Base-by-base conservation (phyloP, 371 early-diverging fungal species). In the Mucor velutinosus region DNA sequence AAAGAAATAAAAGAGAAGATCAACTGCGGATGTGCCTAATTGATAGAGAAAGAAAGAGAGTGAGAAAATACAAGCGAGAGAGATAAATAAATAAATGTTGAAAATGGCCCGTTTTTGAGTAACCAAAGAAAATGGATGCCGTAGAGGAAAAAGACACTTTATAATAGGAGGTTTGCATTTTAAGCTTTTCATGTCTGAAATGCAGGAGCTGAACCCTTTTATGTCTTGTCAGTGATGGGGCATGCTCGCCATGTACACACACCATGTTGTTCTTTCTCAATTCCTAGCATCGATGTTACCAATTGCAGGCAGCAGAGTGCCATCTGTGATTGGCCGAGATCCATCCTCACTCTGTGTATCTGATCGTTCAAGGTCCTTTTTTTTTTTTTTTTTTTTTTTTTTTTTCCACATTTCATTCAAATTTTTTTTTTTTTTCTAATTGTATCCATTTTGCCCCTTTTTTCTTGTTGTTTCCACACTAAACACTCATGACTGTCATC, bases 31-130 rank as follows among this genome's bases (percentile, higher is more conserved):
- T 41, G 25, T n/a, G 35, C 32, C 8, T 56, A 21, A 37, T 39
- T n/a, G 29, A n/a, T 37, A 23, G 29, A 29, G 12, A 21, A 39
- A 23, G 21, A 33, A 33, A 33, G n/a, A 37, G 37, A 39, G 21
- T 41, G 41, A 27, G 15, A 53, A 53, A 27, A 53, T 53, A 27
- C 23, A 51, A 49, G 49, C 29, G 23, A 61, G 47, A 47, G 23
- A 58, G 37, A 58, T 37, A 37, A 58, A 58, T 21, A 58, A 58
- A 58, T 47, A 58, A 32, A 29, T 33, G 15, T 7, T 17, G 27
- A 27, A 41, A 14, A 41, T 41, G 41, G 60, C n/a, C 45, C 43
- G 39, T 60, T 41, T 60, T 21, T 60, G 60, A 60, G 60, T 60
- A 60, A 60, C 60, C 23, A 59, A 60, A 53, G 23, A 27, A 27